phyloP scores from a whole-genome alignment of 2,329 filamentous ascomycete genomes.

The Acrocalymma vagum region DNA sequence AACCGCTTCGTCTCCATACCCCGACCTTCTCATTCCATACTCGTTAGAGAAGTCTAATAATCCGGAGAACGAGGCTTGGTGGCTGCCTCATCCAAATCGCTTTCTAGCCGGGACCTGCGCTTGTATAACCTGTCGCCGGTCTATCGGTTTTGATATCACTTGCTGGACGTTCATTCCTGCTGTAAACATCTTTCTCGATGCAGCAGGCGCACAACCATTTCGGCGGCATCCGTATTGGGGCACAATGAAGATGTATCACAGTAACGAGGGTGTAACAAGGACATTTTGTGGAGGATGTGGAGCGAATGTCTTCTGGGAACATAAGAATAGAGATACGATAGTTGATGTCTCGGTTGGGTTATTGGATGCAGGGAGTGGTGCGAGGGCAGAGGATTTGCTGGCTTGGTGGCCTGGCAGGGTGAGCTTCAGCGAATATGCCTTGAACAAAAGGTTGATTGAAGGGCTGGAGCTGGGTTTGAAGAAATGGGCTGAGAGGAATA shows the following conservation, averaged over 20 bases:
- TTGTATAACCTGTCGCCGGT: conserved; percentile 57
- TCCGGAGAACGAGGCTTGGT: conserved; percentile 27
- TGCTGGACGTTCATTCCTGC: conserved; percentile 57
- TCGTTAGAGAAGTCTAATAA: conserved; percentile 18
- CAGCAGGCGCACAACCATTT: conserved; percentile 23
- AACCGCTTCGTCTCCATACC: conserved; percentile 48
- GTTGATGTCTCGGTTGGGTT: conserved; percentile 58
- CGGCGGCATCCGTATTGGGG: conserved; percentile 37
- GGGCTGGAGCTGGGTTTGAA: conserved; percentile 41
- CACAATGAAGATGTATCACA: conserved; percentile 53
- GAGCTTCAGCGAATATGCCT: conserved; percentile 41
- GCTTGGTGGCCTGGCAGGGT: conserved; percentile 52
- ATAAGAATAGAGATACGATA: conserved; percentile 48
- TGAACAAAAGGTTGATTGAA: conserved; percentile 48
- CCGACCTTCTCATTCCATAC: conserved; percentile 46
- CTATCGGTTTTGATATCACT: conserved; percentile 53
- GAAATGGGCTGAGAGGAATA: conserved; percentile 19
- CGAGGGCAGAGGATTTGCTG: conserved; percentile 55
- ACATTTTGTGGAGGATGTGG: conserved; percentile 60
- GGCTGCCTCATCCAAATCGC: conserved; percentile 47
- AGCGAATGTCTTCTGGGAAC: conserved; percentile 57
- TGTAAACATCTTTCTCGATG: conserved; percentile 48
- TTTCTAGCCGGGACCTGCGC: conserved; percentile 52
- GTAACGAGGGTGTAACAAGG: conserved; percentile 55
- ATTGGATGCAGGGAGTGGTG: conserved; percentile 52